Evolutionary conservation across 2,329 filamentous ascomycete species (phyloP), one percentile per base, ranked within the genome.

Genomic region (Stemphylium lycopersici): DNA sequence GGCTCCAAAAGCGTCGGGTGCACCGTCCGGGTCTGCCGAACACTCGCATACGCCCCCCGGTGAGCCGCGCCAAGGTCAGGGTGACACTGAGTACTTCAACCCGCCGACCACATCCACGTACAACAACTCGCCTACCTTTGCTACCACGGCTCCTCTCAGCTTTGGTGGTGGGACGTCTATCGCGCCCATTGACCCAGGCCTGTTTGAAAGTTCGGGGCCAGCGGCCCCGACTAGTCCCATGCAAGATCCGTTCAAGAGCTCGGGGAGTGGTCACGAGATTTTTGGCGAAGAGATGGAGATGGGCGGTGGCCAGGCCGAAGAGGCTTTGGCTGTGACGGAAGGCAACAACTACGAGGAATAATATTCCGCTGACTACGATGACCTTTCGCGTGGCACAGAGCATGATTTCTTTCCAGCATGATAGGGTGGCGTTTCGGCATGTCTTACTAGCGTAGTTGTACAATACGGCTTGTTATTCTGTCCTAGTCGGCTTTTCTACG

Each of bases 11-110:
- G 67, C 71, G 1, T 68, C 71, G 45, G 61, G 63, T 38, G 62
- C 75, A 7, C 73, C 74, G 15, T 20, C 39, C 45, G 70, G 73
- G 11, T 69, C 73, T 18, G 70, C 73, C 13, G 73, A 74, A 34
- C 61, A 65, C 33, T 75, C 71, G 40, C 66, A 76, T 54, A 75
- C 73, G 20, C 69, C 73, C n/a, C 69, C 74, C 10, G 69, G 74
- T 32, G 66, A 75, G 38, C 71, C 76, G 24, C 69, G 67, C 22
- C 68, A 67, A 45, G 60, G 61, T 20, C 66, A 64, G 33, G 65
- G 64, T 6, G 68, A 65, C 12, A 67, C 65, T 16, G 71, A 74
- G 15, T 74, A 73, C 55, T 74, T 74, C 43, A 69, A 66, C 32
- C 54, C 66, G 4, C 59, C 59, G 24, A 52, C 68, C 1, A 64